A percentile compares a stretch with the other conserved stretches of the same genome.
Evolutionary conservation across 331 rosid genomes (phyloP).

Genomic region (Pyracantha coccinea): DNA sequence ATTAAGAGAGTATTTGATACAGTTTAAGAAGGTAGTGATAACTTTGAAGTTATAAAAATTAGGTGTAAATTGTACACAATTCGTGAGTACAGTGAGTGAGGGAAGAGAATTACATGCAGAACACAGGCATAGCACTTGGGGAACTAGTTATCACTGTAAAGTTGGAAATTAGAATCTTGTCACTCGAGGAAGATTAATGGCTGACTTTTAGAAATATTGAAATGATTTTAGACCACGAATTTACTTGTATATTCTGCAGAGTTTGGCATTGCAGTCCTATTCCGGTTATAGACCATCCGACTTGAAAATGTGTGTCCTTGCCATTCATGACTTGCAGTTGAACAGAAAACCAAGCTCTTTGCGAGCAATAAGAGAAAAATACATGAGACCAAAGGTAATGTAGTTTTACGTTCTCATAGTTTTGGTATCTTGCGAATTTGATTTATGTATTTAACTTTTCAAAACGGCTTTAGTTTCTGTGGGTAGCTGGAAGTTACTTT

Average conservation of each 20-base stretch:
- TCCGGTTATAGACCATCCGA: conserved; percentile 25
- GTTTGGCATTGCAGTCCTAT: conserved; percentile 9
- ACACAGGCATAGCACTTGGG: neutral
- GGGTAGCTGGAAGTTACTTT: neutral
- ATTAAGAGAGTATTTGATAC: neutral
- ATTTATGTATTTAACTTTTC: neutral
- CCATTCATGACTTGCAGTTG: conserved; percentile 30
- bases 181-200: neutral
- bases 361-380: conserved; percentile 23
- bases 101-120: neutral
- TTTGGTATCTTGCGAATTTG: neutral
- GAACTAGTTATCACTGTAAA: neutral
- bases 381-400: conserved; percentile 21
- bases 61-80: neutral
- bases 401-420: neutral
- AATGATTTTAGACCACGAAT: neutral
- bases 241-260: conserved; percentile 12
- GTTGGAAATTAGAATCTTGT: neutral
- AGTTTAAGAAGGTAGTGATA: too few relatives aligned
- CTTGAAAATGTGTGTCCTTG: conserved; percentile 24
- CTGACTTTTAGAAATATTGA: neutral
- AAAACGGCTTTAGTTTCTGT: neutral
- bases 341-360: conserved; percentile 9
- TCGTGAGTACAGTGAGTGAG: neutral
- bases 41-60: too few relatives aligned